Evolutionary conservation across 768 basidiomycete genomes (phyloP).

Genomic region (Boletellus emodensis): DNA sequence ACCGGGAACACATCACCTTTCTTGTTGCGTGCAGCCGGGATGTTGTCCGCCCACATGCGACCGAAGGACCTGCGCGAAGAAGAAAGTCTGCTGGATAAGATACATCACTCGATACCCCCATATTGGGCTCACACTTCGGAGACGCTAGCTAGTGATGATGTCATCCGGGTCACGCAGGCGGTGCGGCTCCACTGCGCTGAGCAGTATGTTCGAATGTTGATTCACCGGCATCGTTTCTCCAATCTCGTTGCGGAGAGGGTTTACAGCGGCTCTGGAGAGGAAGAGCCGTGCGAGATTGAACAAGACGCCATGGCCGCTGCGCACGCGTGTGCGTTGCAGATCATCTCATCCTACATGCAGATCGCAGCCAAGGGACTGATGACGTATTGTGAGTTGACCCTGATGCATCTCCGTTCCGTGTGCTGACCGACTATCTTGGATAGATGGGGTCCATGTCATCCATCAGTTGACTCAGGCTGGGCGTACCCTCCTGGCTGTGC

Average conservation of each 20-base stretch:
- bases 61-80: slow-evolving; percentile 73
- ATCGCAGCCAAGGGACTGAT: slow-evolving; percentile 86
- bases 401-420: slow-evolving; percentile 1
- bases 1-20: slow-evolving; percentile 71
- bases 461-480: slow-evolving; percentile 94
- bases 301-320: slow-evolving; percentile 73
- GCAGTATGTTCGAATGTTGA: slow-evolving; percentile 82
- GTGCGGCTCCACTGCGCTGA: slow-evolving; percentile 84
- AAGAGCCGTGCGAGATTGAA: slow-evolving; percentile 66
- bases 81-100: slow-evolving; percentile 76
- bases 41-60: slow-evolving; percentile 59
- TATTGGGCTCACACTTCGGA: slow-evolving; percentile 81
- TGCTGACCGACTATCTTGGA: slow-evolving; percentile 10
- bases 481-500: slow-evolving; percentile 80
- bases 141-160: slow-evolving; percentile 79
- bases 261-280: slow-evolving; percentile 39
- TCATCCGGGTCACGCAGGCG: slow-evolving; percentile 85
- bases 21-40: slow-evolving; percentile 63
- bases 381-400: slow-evolving; percentile 78
- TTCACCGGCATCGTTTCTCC: slow-evolving; percentile 83
- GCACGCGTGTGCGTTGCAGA: slow-evolving; percentile 73
- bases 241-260: slow-evolving; percentile 70
- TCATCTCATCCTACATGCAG: slow-evolving; percentile 78
- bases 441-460: slow-evolving; percentile 93
- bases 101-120: slow-evolving; percentile 62